phyloP scores from a whole-genome alignment of 805 yeast species.

The Kodamaea leandrae region DNA sequence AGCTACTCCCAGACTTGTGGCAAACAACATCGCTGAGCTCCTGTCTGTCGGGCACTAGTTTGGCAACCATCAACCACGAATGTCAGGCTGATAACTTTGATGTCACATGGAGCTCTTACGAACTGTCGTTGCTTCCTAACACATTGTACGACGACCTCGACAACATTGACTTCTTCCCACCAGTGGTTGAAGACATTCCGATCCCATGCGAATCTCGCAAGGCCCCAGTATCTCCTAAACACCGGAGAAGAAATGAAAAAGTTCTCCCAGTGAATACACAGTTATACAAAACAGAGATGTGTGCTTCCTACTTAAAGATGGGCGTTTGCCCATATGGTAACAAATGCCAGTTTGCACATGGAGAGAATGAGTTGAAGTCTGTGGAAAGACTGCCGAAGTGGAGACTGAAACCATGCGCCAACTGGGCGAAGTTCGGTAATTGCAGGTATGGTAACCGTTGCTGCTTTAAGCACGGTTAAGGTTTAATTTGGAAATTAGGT shows the following conservation, averaged over 20 bases:
- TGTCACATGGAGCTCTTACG: conserved; percentile 5
- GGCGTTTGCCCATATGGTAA: conserved; percentile 80
- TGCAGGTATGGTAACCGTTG: conserved; percentile 91
- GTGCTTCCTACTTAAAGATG: conserved; percentile 70
- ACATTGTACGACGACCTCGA: conserved; percentile 15
- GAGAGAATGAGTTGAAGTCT: conserved; percentile 67
- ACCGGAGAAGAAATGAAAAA: not conserved
- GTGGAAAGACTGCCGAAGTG: conserved; percentile 78
- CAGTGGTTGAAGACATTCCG: not conserved
- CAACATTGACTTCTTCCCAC: conserved; percentile 3
- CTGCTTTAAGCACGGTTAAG: conserved; percentile 76
- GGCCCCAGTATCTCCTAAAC: not conserved
- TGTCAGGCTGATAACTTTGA: not conserved
- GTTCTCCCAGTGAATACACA: conserved; percentile 50
- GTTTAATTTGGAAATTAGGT: too few species aligned
- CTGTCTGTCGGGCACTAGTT: conserved; percentile 10
- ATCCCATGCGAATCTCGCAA: not conserved
- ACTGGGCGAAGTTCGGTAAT: conserved; percentile 77
- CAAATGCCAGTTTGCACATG: conserved; percentile 95
- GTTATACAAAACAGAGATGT: conserved; percentile 86
- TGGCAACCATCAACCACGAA: conserved; percentile 15
- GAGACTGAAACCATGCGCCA: conserved; percentile 88
- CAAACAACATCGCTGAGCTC: conserved; percentile 16
- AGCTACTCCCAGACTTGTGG: conserved; percentile 37
- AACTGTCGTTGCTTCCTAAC: conserved; percentile 23